Base-by-base conservation (phyloP, 495 filamentous ascomycete genomes). In the Penicillium silybi region DNA sequence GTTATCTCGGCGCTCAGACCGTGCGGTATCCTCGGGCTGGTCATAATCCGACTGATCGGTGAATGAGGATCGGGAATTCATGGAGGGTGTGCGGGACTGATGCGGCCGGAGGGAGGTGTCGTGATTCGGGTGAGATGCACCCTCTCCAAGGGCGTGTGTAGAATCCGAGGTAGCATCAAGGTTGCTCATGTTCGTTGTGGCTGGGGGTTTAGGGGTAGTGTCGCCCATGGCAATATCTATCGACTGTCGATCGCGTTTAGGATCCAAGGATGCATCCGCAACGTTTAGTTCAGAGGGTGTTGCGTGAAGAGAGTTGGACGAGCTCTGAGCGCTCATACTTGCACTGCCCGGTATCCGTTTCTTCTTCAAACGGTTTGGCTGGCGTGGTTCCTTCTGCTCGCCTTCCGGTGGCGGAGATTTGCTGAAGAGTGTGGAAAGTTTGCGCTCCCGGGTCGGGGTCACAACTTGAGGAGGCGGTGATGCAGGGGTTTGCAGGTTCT, bases 321-420 rank as follows among this genome's bases (percentile, higher is more conserved):
- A 97, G 52, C 89, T 93, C 52, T 95, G 88, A 1, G 92, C 90
- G 58, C 90, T 95, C 25, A 80, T 83, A 56, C 88, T 89, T 16
- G 83, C 75, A 59, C 86, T 88, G 16, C 84, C 82, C 2, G 85
- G 83, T 23, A 87, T 73, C 35, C 86, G 80, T 70, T 87, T 92
- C 70, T 97, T 97, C 62, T 80, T 84, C 54, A 97, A 67, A 67
- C 92, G 92, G 54, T 95, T 95, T 2, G 89, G 87, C 61, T 85
- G 84, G 41, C 87, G 78, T 13, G 41, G 42, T 11, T 80, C 81
- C 48, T 78, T 81, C 35, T 76, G 74, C 26, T 88, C 88, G 17
- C 74, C 77, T 29, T 60, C 62, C 0, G 67, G 58, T 0, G 69
- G 67, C 2, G 87, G 84, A 13, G 88, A 85, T 61, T 85, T 81